Conservation (phyloP, 1,284 basidiomycete species). For the Earliella scabrosa region DNA sequence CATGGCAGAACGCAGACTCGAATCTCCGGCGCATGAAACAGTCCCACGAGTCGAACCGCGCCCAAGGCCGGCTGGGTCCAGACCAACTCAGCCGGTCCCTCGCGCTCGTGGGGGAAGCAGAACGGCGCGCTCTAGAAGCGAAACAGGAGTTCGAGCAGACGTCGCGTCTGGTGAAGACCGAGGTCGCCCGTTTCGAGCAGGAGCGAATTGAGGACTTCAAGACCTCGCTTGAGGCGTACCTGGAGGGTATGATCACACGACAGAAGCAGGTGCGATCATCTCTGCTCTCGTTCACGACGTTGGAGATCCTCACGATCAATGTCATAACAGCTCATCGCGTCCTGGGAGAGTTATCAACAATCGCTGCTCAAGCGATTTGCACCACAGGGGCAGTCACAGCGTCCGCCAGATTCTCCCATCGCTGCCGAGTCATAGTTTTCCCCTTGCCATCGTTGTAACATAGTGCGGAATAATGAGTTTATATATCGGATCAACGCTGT, state of each 20-base stretch:
- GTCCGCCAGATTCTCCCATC: constrained; percentile 16
- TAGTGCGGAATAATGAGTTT: constrained; percentile 7
- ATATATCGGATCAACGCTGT: no score
- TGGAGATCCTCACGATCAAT: not conserved
- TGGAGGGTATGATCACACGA: constrained; percentile 81
- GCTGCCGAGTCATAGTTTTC: constrained; percentile 5
- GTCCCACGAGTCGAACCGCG: constrained; percentile 81
- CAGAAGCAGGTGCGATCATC: constrained; percentile 81
- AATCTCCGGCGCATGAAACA: constrained; percentile 77
- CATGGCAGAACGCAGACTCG: constrained; percentile 81
- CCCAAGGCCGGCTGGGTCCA: constrained; percentile 68
- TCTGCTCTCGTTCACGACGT: no score
- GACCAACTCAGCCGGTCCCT: constrained; percentile 73
- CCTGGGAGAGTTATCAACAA: constrained; percentile 80
- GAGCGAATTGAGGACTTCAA: constrained; percentile 93
- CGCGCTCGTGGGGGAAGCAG: constrained; percentile 84
- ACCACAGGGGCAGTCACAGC: constrained; percentile 20
- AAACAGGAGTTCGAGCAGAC: constrained; percentile 90
- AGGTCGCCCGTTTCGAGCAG: constrained; percentile 93
- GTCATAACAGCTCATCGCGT: constrained; percentile 57
- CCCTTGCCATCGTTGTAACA: not conserved
- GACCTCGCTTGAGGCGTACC: constrained; percentile 71
- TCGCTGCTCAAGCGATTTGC: constrained; percentile 53
- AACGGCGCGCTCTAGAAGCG: constrained; percentile 79
- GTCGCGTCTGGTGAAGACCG: constrained; percentile 86